phyloP scores from a whole-genome alignment of 345 rosid species.

The Fremontodendron californicum region DNA sequence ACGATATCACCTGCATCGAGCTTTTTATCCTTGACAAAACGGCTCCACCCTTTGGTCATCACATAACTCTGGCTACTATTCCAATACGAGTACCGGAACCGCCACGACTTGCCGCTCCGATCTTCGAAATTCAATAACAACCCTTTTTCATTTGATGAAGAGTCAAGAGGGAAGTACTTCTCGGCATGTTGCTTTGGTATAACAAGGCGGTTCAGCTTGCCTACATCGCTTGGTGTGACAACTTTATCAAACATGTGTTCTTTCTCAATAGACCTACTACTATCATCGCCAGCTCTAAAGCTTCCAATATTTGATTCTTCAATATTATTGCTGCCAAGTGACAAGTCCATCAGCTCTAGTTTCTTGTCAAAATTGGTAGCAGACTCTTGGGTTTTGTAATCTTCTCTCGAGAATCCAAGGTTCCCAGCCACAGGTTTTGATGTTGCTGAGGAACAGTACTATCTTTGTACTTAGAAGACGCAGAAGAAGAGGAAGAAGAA shows the following conservation, averaged over 20 bases:
- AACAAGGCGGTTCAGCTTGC: conserved; percentile 70
- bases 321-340: conserved; percentile 31
- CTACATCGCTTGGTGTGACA: conserved; percentile 82
- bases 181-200: conserved; percentile 86
- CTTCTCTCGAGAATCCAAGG: conserved; percentile 23
- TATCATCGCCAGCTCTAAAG: conserved; percentile 12
- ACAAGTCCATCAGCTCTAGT: conserved; percentile 36
- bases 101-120: conserved; percentile 65
- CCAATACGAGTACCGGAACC: conserved; percentile 94
- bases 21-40: conserved; percentile 91
- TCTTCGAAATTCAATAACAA: conserved; percentile 84
- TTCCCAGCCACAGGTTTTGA: conserved; percentile 29
- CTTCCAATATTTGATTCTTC: conserved; percentile 20
- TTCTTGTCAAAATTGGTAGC: conserved; percentile 33
- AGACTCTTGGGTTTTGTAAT: conserved; percentile 12
- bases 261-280: conserved; percentile 34
- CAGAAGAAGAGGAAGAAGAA: conserved; percentile 26
- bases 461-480: conserved; percentile 22
- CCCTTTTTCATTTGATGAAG: conserved; percentile 61
- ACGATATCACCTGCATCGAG: conserved; percentile 91
- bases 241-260: conserved; percentile 85
- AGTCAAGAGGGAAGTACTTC: conserved; percentile 64
- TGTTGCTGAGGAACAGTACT: not conserved
- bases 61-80: conserved; percentile 96
- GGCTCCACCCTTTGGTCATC: conserved; percentile 97